Conservation (phyloP, 176 grass and related monocot species). For the Aegilops umbellulata region DNA sequence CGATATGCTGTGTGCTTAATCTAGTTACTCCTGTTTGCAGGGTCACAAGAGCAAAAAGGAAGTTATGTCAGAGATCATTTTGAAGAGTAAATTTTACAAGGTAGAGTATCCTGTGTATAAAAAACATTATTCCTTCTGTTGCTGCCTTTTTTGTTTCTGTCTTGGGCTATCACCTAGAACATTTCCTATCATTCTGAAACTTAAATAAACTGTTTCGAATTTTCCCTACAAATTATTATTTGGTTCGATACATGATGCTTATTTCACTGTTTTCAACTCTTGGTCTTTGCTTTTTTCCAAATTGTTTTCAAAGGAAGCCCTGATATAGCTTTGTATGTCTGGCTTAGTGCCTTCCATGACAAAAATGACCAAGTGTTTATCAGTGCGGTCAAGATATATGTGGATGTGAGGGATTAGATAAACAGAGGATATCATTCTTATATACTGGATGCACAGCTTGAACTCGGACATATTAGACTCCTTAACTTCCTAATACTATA, state of each 20-base stretch:
- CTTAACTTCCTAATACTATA: not conserved
- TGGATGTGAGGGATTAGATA: not conserved
- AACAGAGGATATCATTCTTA: not conserved
- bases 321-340: constrained; percentile 10
- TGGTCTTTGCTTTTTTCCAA: not conserved
- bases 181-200: not conserved
- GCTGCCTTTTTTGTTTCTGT: constrained; percentile 4
- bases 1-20: constrained; percentile 24
- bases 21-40: constrained; percentile 44
- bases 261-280: constrained; percentile 17
- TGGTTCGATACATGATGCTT: not conserved
- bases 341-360: not conserved
- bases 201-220: not conserved
- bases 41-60: constrained; percentile 90
- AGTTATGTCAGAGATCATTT: constrained; percentile 95
- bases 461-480: not conserved
- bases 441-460: constrained; percentile 3
- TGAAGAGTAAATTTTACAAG: constrained; percentile 99
- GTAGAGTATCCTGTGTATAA: constrained; percentile 25
- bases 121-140: not conserved
- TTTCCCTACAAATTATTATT: not conserved
- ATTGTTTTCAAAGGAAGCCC: not conserved
- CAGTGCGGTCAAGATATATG: not conserved
- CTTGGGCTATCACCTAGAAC: constrained; percentile 1
- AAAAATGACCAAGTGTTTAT: constrained; percentile 11